These are phyloP conservation scores for Acanthamoeba quina DNA, from an alignment of 208 protist genomes.

Conservation along the genomic window DNA sequence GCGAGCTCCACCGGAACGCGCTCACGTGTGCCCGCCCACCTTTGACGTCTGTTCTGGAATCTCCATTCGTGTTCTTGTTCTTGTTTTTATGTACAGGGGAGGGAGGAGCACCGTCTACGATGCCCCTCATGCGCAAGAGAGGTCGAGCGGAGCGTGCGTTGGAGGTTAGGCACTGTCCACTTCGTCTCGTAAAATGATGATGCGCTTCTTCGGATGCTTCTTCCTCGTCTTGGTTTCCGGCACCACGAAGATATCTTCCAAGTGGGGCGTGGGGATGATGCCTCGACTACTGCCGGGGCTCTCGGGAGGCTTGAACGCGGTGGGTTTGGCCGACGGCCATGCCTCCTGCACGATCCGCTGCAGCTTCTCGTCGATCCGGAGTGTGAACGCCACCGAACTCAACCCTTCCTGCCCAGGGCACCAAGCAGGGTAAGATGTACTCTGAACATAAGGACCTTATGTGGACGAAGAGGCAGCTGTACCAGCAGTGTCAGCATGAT, in stretches of 20 bases:
- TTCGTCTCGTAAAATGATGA: background rate
- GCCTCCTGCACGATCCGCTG: background rate
- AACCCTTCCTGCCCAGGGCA: background rate
- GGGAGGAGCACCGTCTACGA: no score
- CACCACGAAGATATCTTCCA: slow-evolving; percentile 18
- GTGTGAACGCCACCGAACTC: background rate
- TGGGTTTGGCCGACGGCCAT: background rate
- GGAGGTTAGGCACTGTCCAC: background rate
- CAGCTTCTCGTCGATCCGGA: slow-evolving; percentile 4
- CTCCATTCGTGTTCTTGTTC: no score
- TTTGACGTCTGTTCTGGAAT: no score
- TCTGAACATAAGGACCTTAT: no score
- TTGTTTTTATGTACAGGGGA: no score
- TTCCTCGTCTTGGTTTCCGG: background rate
- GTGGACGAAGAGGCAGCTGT: background rate
- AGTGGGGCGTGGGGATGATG: slow-evolving; percentile 1
- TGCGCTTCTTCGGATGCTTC: slow-evolving; percentile 11
- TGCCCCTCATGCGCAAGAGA: no score
- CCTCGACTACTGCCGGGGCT: background rate
- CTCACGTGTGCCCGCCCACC: no score
- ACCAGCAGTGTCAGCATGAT: background rate
- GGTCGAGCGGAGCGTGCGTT: no score
- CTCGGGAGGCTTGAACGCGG: background rate
- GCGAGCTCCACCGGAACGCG: no score
- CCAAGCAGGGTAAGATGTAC: background rate